Base-by-base conservation (phyloP, 2,329 filamentous ascomycete genomes). In the Fusarium continuum region DNA sequence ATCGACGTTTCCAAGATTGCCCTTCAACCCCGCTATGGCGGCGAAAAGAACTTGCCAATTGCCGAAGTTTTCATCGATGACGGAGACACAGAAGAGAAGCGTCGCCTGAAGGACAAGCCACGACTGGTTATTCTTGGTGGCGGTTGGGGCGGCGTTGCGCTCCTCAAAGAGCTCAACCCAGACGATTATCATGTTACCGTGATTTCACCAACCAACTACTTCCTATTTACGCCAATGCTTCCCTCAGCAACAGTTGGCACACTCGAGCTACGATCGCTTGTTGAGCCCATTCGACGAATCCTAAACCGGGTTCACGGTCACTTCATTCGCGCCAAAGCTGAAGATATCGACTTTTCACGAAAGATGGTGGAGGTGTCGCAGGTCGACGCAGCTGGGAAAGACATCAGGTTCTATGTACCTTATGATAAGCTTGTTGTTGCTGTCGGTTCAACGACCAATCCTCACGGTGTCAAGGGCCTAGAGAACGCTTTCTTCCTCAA, bases 141-240 rank as follows among this genome's bases (percentile, higher is more conserved):
- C 14, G 95, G 95, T 38, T 99, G 95, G 95, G 95, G 93, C 49
- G 92, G 92, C 70, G 91, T 99, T 59, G 92, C 94, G 5, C 80
- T 99, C 56, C 79, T 99, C 68, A 99, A 99, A 79, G 90, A 92
- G 61, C 78, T 99, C 62, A 91, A 94, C 61, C 89, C 93, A 0
- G 92, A 93, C 11, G 92, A 97, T 70, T 99, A 97, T 74, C 93
- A 99, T 76, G 89, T 99, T 67, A 98, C 94, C 5, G 90, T 99
- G 32, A 90, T 99, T 36, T 96, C 93, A 11, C 94, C 95, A 0
- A 91, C 91, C 29, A 98, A 98, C 72, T 97, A 98, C 79, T 99
- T 99, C 79, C 80, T 99, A 26, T 99, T 99, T 77, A 99, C 95
- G 3, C 95, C 95, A 1, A 98, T 99, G 93, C 83, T 99, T 36